Evolutionary conservation across 768 basidiomycete species (phyloP), one percentile per base, ranked within the genome.

Genomic region (Pulveroboletus sp.): DNA sequence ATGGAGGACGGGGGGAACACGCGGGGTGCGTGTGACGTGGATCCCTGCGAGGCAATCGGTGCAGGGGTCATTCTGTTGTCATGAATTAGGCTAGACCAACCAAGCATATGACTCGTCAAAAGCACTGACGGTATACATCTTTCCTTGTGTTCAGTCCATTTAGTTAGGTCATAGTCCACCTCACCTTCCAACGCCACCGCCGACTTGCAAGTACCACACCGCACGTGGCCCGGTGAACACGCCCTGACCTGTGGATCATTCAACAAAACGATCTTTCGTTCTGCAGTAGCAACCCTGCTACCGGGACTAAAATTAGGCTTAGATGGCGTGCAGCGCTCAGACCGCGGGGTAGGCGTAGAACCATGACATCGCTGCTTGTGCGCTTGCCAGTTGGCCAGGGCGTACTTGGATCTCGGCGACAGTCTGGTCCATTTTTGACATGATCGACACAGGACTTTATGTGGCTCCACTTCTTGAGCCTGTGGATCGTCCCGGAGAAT

Each of bases 361-460:
- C 72, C 71, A 28, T 66, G 62, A 60, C 86, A 86, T 15, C 66
- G 68, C 27, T 60, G 57, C 49, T 73, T 71, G 57, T 87, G 87
- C 8, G 44, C 43, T 11, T 69, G 71, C 86, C 86, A 89, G 53
- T 81, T 78, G 32, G 51, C 37, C 39, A 76, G 50, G 27, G 61
- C 57, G 62, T 84, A 88, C 2, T 66, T 58, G 7, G 60, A 57
- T 1, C 8, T 31, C 14, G 62, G 58, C 26, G 76, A 71, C 26
- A 87, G 70, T 42, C 68, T 73, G 49, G 89, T 73, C 84, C 84
- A 86, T 51, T 74, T 80, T 47, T 78, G 67, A 61, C 87, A 89
- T 33, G 70, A 72, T 55, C 74, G 75, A 62, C 87, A 89, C 43
- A 77, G 67, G 15, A 79, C 79, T 47, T 74, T 72, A 44, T 78